Evolutionary conservation across 2,329 filamentous ascomycete genomes (phyloP).

Genomic region (Macroventuria anomochaeta): DNA sequence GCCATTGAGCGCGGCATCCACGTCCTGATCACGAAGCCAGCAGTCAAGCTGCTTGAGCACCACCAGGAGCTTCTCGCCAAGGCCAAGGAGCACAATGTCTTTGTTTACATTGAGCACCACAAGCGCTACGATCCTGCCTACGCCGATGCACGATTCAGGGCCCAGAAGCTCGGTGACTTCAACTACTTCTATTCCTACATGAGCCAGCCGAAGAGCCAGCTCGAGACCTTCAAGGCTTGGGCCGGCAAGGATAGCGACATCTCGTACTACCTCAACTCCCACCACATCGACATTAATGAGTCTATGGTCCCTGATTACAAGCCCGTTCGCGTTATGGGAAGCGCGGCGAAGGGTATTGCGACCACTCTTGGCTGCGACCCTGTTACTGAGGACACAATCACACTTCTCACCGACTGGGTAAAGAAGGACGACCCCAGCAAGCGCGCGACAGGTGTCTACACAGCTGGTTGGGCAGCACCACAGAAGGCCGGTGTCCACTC

Average conservation of each 20-base stretch:
- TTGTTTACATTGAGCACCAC: constrained; percentile 94
- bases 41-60: constrained; percentile 81
- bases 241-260: constrained; percentile 92
- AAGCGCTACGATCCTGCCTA: constrained; percentile 96
- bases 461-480: constrained; percentile 92
- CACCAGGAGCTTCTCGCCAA: constrained; percentile 78
- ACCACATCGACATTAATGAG: constrained; percentile 92
- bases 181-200: constrained; percentile 99
- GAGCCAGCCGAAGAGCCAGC: constrained; percentile 77
- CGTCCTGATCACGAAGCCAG: constrained; percentile 92
- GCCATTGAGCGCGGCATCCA: constrained; percentile 88
- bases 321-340: constrained; percentile 79
- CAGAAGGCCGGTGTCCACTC: constrained; percentile 93
- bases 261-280: constrained; percentile 93
- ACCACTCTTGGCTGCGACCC: constrained; percentile 77
- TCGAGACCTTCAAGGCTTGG: constrained; percentile 95
- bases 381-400: constrained; percentile 91
- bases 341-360: constrained; percentile 79
- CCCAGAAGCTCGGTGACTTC: constrained; percentile 83
- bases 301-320: constrained; percentile 85
- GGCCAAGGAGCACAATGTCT: constrained; percentile 76
- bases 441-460: constrained; percentile 87
- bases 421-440: constrained; percentile 72
- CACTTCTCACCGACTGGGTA: constrained; percentile 86
- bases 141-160: constrained; percentile 81